Evolutionary conservation across 2,329 filamentous ascomycete species (phyloP), one percentile per base, ranked within the genome.

Genomic region (Parastagonospora avenae): DNA sequence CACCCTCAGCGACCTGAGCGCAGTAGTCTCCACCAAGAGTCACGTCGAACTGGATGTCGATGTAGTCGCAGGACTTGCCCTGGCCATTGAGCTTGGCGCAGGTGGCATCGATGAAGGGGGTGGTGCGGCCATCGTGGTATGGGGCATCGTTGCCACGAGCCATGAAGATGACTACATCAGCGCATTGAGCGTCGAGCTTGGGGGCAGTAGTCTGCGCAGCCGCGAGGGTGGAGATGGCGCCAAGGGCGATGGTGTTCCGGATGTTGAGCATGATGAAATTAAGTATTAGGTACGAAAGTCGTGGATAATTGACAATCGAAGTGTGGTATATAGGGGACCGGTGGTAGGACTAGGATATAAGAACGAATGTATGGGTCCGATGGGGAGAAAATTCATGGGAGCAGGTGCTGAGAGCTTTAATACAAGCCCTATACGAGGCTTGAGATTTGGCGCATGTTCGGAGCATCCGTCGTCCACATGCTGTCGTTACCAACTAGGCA

Each of bases 201-300:
- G 60, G 60, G 35, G 56, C 36, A 59, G 74, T 70, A 41, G 64
- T 71, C 42, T 44, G 42, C 16, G 42, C 42, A 28, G 42, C 42
- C 9, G 42, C 42, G 31, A 44, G 42, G 5, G 42, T 30, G 29
- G 42, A 33, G 12, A 33, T 16, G 15, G 42, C 42, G 31, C 42
- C 42, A 7, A 44, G 11, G 42, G 42, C 42, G 42, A 44, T 14
- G 10, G 42, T 44, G 24, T 35, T 44, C n/a, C 42, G 42, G 32
- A 44, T 35, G 42, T n/a, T 35, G 15, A 33, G 35, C 31, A 30
- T 30, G 24, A 36, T 35, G 19, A 5, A 24, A 40, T 40, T 44
- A 44, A 9, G 19, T 14, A 44, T 44, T 44, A 44, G 16, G 31
- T 44, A 36, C 12, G 16, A 8, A 16, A 19, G 16, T 16, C 14